These are phyloP conservation scores for Trichoderma orchidacearum DNA, from an alignment of 495 filamentous ascomycete genomes.

Conservation along the genomic window DNA sequence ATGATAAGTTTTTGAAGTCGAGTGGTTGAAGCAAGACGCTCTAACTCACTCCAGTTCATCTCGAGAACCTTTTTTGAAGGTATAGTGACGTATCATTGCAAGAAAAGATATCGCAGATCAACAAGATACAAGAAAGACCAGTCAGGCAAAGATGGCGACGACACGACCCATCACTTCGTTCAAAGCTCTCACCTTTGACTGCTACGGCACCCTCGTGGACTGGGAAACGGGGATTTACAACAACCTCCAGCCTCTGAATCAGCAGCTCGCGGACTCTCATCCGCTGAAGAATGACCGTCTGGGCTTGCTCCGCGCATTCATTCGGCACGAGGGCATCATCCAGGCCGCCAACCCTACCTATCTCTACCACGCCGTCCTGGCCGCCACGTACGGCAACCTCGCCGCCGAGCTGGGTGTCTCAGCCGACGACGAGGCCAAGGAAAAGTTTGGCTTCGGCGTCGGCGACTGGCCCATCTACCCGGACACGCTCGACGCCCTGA, in stretches of 20 bases:
- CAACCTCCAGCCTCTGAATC: slow-evolving; percentile 25
- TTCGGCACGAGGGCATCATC: slow-evolving; percentile 27
- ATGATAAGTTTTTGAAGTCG: too few relatives aligned
- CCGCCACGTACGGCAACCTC: slow-evolving; percentile 32
- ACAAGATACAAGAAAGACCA: neutral
- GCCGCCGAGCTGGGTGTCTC: slow-evolving; percentile 25
- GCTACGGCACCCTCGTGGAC: slow-evolving; percentile 75
- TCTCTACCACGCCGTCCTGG: slow-evolving; percentile 44
- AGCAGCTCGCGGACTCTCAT: slow-evolving; percentile 24
- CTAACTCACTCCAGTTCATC: too few relatives aligned
- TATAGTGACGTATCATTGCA: too few relatives aligned
- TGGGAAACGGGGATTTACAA: slow-evolving; percentile 39
- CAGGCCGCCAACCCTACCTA: slow-evolving; percentile 35
- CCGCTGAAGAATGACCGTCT: slow-evolving; percentile 20
- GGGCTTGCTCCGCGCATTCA: slow-evolving; percentile 13
- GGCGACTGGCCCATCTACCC: slow-evolving; percentile 50
- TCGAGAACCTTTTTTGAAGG: too few relatives aligned
- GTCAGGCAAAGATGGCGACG: neutral
- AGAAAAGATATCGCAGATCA: too few relatives aligned
- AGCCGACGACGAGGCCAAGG: slow-evolving; percentile 14
- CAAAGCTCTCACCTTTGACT: slow-evolving; percentile 57
- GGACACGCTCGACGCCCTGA: slow-evolving; percentile 48
- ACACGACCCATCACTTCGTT: slow-evolving; percentile 12
- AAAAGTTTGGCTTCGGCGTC: slow-evolving; percentile 37
- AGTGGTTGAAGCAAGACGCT: too few relatives aligned